Base-by-base conservation (phyloP, 768 basidiomycete species). In the Cystobasidiopsis lactophilus region DNA sequence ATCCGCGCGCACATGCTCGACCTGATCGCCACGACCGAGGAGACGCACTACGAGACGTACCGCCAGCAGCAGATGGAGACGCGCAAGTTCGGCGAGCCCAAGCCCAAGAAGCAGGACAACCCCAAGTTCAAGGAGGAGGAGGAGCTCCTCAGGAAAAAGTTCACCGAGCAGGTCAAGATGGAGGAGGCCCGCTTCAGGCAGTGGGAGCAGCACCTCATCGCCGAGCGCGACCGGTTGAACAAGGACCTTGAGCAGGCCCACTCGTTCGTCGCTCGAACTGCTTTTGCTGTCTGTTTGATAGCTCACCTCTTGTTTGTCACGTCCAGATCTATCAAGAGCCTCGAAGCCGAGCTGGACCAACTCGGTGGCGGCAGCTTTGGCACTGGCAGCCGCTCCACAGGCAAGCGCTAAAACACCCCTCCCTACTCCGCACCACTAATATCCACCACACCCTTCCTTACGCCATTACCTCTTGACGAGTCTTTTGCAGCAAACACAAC, bases 71-170 rank as follows among this genome's bases (percentile, higher is more conserved):
- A 96, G 71, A 96, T 98, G 93, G 93, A 98, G 74, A 95, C 93
- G 7, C 81, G 93, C 69, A 96, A 96, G 70, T 91, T 88, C 59
- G 93, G 63, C 24, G 93, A 96, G 68, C 79, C 88, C 60, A 95
- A 95, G 72, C 85, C 89, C 63, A 89, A 85, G 77, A 95, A 95
- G 72, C 74, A 85, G 60, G 89, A 98, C 71, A 98, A 96, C 69
- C 91, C 93, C 62, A 96, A 96, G 70, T 98, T 91, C 79, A 89
- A 89, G 73, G 93, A 96, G 68, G 93, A 98, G 71, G 91, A 98
- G 68, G 93, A 98, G 69, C 74, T 54, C 52, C 77, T 96, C 57
- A 75, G 91, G 64, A 95, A 89, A 74, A 78, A 88, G 57, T 98
- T 98, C 70, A 98, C 93, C 29, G 93, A 98, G 69, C 93, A 98